Evolutionary conservation across 768 basidiomycete genomes (phyloP), one percentile per base, ranked within the genome.

Genomic region (Lanmaoa rubissima): DNA sequence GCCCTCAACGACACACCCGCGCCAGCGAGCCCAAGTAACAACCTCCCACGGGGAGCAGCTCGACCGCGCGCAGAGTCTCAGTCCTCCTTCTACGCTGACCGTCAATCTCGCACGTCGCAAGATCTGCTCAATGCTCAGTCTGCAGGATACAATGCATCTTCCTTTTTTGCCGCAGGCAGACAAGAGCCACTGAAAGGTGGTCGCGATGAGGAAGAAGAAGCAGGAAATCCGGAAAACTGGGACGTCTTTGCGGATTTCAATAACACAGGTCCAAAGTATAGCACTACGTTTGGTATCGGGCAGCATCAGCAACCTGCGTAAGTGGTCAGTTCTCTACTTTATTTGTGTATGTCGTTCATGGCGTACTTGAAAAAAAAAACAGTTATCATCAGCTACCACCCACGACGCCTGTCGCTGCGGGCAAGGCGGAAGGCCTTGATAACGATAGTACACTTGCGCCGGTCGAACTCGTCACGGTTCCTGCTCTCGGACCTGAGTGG

Each of bases 401-500:
- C 26, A 48, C 56, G 4, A 44, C 47, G 0, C 60, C 70, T 40
- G 11, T 55, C 16, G 13, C 41, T 60, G 21, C 70, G 43, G 70
- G 67, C 54, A 78, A 74, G 60, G 52, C 58, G 32, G 81, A 80
- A 28, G 76, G 19, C 3, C 17, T 65, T 12, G 78, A 78, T 47
- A 65, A 67, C 13, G 66, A 69, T 44, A 65, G 61, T 42, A 50
- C 72, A 17, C 53, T 64, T 5, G 76, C 77, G 11, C 84, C 82
- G 4, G 90, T 94, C 24, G 94, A 98, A 72, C 79, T 95, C 70
- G 88, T 96, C 43, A 96, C 94, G 1, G 92, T 97, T 0, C 94
- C 94, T 3, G 90, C 90, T 2, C 78, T 98, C 3, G 94, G 94
- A 19, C 76, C 94, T 0, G 94, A 98, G 74, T 98, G 94, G 94